Percentiles rank a stretch among this genome's conserved stretches.
phyloP scores from a whole-genome alignment of 2,329 filamentous ascomycete genomes.

The Metarhizium humberi region DNA sequence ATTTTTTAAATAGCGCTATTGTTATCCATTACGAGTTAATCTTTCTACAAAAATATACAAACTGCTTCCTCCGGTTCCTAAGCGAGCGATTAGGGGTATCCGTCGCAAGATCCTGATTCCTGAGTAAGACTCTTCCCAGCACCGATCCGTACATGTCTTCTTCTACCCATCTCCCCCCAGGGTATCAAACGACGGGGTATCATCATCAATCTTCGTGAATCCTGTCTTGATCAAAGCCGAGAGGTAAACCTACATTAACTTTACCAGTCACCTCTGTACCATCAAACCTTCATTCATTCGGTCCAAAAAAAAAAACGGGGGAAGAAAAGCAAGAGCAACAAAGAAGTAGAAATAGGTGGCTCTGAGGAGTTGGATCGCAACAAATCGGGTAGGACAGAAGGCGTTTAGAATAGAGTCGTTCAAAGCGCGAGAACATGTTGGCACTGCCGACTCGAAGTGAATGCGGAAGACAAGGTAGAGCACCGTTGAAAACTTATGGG shows the following conservation, averaged over 20 bases:
- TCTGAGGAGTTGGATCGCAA: background rate
- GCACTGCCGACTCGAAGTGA: background rate
- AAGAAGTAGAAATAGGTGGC: background rate
- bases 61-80: background rate
- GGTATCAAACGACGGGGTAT: conserved; percentile 9
- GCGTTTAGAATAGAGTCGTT: background rate
- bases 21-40: background rate
- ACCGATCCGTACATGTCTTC: background rate
- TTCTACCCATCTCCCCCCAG: background rate
- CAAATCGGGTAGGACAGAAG: background rate
- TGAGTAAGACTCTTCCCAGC: conserved; percentile 1
- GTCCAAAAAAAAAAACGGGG: background rate
- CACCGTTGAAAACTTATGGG: conserved; percentile 12
- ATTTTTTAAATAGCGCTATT: background rate
- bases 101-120: conserved; percentile 6
- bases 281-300: background rate
- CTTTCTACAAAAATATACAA: background rate
- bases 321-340: background rate
- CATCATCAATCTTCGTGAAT: conserved; percentile 3
- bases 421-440: background rate
- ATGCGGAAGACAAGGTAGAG: background rate
- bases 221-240: background rate
- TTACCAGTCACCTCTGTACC: background rate
- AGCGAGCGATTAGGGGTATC: conserved; percentile 15
- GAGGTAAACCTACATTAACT: background rate